These are phyloP conservation scores for Hydrangea macrophylla DNA, from an alignment of 148 eudicot species.

Conservation along the genomic window DNA sequence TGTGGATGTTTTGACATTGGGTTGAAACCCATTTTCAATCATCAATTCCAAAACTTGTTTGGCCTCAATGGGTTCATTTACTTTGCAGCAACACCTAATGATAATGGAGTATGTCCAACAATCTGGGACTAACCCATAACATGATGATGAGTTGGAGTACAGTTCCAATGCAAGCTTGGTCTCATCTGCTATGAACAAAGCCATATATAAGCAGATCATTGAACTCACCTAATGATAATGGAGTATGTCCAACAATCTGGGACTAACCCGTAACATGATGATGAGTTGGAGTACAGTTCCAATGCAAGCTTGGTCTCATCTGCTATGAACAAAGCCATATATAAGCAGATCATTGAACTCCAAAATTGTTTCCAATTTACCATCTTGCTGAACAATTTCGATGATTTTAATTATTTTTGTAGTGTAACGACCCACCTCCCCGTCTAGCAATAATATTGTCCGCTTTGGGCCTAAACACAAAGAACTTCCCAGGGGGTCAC, in stretches of 20 bases:
- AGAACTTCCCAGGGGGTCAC: too few relatives aligned
- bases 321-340: constrained; percentile 36
- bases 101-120: constrained; percentile 53
- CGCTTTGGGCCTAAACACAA: too few relatives aligned
- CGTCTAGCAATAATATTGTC: too few relatives aligned
- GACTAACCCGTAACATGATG: constrained; percentile 27
- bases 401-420: constrained; percentile 25
- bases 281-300: constrained; percentile 46
- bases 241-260: constrained; percentile 62
- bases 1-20: constrained; percentile 58
- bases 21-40: constrained; percentile 49
- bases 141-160: constrained; percentile 40
- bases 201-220: constrained; percentile 51
- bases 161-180: constrained; percentile 51
- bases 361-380: constrained; percentile 26
- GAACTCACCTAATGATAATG: constrained; percentile 46
- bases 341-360: constrained; percentile 47
- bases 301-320: constrained; percentile 55
- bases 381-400: constrained; percentile 21
- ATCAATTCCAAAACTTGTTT: constrained; percentile 38
- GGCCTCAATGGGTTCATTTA: constrained; percentile 50
- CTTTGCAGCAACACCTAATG: constrained; percentile 57
- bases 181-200: constrained; percentile 43
- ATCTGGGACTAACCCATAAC: constrained; percentile 40
- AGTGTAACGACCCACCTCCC: too few relatives aligned